Base-by-base conservation (phyloP, 2,329 filamentous ascomycete genomes). In the Rhynchosporium graminicola region DNA sequence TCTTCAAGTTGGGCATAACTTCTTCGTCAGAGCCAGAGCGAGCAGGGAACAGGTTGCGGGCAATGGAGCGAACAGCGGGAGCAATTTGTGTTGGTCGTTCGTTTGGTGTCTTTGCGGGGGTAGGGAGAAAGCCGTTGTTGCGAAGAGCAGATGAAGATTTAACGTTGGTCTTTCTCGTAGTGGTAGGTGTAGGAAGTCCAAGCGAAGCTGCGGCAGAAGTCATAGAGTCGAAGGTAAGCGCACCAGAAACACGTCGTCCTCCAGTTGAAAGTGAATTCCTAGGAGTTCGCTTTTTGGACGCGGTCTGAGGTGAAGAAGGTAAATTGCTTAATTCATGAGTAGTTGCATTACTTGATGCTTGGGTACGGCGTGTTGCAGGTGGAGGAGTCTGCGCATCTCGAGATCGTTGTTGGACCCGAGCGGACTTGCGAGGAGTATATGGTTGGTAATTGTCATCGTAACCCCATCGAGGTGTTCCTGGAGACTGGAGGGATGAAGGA, bases 81-180 rank as follows among this genome's bases (percentile, higher is more conserved):
- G 79, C 76, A 31, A 79, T 79, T 71, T 83, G 70, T 79, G 68
- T 77, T 20, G 79, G 79, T 1, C 80, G 80, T 52, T 82, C 80
- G 78, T 89, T 74, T 0, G 87, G 91, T 3, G 91, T 94, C 78
- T 93, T 93, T 67, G 86, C 83, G 2, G 91, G 91, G 3, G 91
- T 94, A 15, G 88, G 89, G 51, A 93, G 83, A 82, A 90, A 89
- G 66, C 79, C 81, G 60, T 75, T 70, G 51, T 64, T 61, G 51
- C 64, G 67, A 50, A 65, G 20, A 31, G 62, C 57, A 42, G 58
- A 63, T 31, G 63, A 59, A 59, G 60, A 61, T 28, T 66, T 61
- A 51, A 62, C 59, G 8, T 69, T 69, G 60, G 63, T 66, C 64
- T 69, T 70, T 36, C 58, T 62, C 38, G 70, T 65, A 42, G 61